Conservation (phyloP, 495 filamentous ascomycete species). For the Talaromyces proteolyticus region DNA sequence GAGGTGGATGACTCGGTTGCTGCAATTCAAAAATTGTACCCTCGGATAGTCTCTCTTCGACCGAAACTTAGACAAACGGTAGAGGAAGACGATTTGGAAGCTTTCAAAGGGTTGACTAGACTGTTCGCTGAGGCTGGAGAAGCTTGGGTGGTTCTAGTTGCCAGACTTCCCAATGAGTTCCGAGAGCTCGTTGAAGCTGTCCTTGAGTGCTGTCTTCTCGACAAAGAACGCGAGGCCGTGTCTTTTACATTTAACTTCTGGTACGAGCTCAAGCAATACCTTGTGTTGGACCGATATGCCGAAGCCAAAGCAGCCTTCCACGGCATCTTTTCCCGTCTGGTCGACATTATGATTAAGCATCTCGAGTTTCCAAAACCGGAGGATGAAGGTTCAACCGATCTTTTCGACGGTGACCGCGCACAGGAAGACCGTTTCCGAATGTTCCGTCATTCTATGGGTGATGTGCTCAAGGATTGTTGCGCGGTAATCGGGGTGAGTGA, state of each 20-base stretch:
- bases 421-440: constrained; percentile 96
- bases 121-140: constrained; percentile 93
- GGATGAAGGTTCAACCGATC: constrained; percentile 63
- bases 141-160: constrained; percentile 87
- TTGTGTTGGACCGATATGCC: constrained; percentile 84
- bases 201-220: constrained; percentile 80
- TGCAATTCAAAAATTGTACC: constrained; percentile 79
- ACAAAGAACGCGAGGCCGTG: constrained; percentile 84
- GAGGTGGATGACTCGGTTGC: constrained; percentile 81
- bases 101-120: constrained; percentile 79
- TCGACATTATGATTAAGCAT: constrained; percentile 90
- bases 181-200: constrained; percentile 82
- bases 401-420: constrained; percentile 94
- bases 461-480: constrained; percentile 96
- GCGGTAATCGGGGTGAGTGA: constrained; percentile 89
- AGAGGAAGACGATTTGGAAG: constrained; percentile 77
- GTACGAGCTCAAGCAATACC: constrained; percentile 97
- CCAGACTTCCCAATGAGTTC: constrained; percentile 74
- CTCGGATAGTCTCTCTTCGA: constrained; percentile 68
- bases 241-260: constrained; percentile 93
- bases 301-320: constrained; percentile 67
- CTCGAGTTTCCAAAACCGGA: constrained; percentile 83
- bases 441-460: constrained; percentile 94
- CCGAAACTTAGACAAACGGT: constrained; percentile 73
- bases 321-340: constrained; percentile 77